Base-by-base conservation (phyloP, 495 filamentous ascomycete genomes). In the Tuber borchii region DNA sequence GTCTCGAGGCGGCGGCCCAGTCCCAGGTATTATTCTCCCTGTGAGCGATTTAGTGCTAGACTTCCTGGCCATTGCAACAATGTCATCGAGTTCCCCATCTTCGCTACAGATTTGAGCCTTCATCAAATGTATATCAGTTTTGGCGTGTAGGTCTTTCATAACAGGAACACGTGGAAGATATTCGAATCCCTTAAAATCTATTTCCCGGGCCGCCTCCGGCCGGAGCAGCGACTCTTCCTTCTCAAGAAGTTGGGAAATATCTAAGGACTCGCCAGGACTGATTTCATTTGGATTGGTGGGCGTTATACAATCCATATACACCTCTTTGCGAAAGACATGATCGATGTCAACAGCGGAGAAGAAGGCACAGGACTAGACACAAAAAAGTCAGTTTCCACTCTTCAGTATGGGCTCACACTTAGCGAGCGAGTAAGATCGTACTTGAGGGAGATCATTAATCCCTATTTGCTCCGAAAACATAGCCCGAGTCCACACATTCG, bases 381-480 rank as follows among this genome's bases (percentile, higher is more conserved):
- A 34, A 65, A 65, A 65, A 31, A 17, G 26, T 65, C 56, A 65
- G 56, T 19, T 34, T 34, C 26, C 26, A n/a, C 26, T 19, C 14
- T 17, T 31, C 14, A 19, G 26, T 19, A 65, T 65, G 7, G 56
- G 56, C 56, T 34, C 26, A 65, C 12, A 34, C 56, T 34, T 34
- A 65, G 56, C 56, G 26, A 65, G 56, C 26, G 26, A 34, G 56
- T 34, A 17, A 65, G 56, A 26, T 65, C 56, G 56, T 34, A 65
- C 56, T 34, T 97, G 95, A 3, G 95, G 95, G 9, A 99, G 89
- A 81, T 99, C 96, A 75, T 97, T 86, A 78, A 98, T 99, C 61
- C 95, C 95, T 77, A 98, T 92, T 84, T 98, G 95, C 84, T 99
- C 92, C 3, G 92, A 90, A 83, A 99, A 99, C 91, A 98, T 96